Evolutionary conservation across 2,329 filamentous ascomycete species (phyloP).

Genomic region (Niveomyces coronatus): DNA sequence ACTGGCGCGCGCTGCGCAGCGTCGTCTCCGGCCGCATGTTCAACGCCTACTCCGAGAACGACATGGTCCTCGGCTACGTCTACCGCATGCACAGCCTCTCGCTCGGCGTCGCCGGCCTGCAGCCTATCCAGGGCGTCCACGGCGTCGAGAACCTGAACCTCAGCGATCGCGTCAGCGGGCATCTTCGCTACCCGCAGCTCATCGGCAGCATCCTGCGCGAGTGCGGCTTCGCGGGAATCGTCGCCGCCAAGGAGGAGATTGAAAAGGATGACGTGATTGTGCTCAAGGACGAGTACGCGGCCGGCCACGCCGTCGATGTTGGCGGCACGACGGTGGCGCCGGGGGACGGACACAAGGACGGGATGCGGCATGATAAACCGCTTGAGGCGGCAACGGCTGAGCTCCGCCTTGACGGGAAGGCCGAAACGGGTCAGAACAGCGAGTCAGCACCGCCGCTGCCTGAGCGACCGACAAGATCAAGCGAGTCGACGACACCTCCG

Average conservation of each 20-base stretch:
- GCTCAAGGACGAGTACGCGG: conserved; percentile 28
- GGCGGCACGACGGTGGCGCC: conserved; percentile 13
- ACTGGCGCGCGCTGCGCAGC: conserved; percentile 68
- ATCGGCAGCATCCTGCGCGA: conserved; percentile 40
- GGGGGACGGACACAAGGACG: conserved; percentile 9
- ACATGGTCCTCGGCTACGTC: conserved; percentile 77
- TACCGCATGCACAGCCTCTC: conserved; percentile 79
- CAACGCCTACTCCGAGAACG: conserved; percentile 81
- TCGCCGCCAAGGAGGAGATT: conserved; percentile 35
- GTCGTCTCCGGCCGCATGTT: conserved; percentile 75
- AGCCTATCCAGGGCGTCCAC: conserved; percentile 56
- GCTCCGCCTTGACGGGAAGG: neutral
- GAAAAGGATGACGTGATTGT: conserved; percentile 42
- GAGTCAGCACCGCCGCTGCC: neutral
- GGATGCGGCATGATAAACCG: no score
- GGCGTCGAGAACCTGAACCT: conserved; percentile 51
- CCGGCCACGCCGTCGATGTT: conserved; percentile 22
- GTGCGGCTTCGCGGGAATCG: conserved; percentile 40
- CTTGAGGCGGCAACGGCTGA: no score
- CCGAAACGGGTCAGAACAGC: neutral
- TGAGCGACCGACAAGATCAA: neutral
- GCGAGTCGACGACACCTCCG: neutral
- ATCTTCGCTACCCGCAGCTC: conserved; percentile 41
- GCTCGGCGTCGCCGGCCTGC: conserved; percentile 73
- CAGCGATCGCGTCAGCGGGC: conserved; percentile 41